phyloP scores from a whole-genome alignment of 2,329 filamentous ascomycete genomes.

The Colletotrichum lini region DNA sequence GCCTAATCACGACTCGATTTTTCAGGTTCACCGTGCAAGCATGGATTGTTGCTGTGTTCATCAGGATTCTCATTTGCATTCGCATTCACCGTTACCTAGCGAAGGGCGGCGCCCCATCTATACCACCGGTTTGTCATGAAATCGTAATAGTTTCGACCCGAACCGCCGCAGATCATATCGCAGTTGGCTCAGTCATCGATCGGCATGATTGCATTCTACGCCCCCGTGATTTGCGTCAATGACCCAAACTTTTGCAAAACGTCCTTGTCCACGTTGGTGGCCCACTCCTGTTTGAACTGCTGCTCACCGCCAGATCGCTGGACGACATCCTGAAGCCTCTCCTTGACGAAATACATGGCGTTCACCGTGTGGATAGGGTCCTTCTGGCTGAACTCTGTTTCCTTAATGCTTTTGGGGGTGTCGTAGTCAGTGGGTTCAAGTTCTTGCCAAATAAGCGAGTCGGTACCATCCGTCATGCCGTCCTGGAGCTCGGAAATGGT shows the following conservation, averaged over 20 bases:
- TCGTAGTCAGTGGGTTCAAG: constrained; percentile 66
- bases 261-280: constrained; percentile 82
- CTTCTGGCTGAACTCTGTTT: constrained; percentile 65
- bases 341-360: constrained; percentile 74
- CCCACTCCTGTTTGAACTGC: constrained; percentile 77
- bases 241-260: constrained; percentile 74
- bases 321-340: constrained; percentile 73
- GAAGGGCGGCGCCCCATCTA: constrained; percentile 13
- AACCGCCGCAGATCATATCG: neutral
- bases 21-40: neutral
- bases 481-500: constrained; percentile 77
- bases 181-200: neutral
- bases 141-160: constrained; percentile 28
- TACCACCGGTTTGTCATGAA: constrained; percentile 25
- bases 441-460: constrained; percentile 65
- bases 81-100: constrained; percentile 9
- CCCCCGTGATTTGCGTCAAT: constrained; percentile 24
- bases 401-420: constrained; percentile 68
- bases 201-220: neutral
- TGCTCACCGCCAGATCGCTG: constrained; percentile 74
- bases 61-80: constrained; percentile 1
- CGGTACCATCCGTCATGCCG: constrained; percentile 65
- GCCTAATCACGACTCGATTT: neutral
- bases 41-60: neutral
- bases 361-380: constrained; percentile 80